Base-by-base conservation (phyloP, 768 basidiomycete genomes). In the Lactarius indigo region DNA sequence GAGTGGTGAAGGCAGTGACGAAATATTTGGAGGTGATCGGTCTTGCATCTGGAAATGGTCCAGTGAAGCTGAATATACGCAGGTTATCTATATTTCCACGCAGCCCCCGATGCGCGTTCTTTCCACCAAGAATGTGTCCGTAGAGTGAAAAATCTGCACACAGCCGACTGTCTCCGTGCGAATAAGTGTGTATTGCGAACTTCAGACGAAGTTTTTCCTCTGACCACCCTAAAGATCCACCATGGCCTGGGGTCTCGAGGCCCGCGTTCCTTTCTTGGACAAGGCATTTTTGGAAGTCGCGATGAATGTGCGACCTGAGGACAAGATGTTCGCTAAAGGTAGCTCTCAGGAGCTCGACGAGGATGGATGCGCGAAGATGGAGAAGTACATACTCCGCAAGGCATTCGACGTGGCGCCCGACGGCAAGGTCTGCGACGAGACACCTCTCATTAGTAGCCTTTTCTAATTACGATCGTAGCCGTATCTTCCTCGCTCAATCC, bases 81-180 rank as follows among this genome's bases (percentile, higher is more conserved):
- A 93, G 96, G 96, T 3, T 99, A 99, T 80, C 86, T 99, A 56
- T 99, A 99, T 81, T 99, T 99, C 89, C 96, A 99, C 76, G 96
- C 96, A 42, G 97, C 97, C 0, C 97, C 97, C 10, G 88, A 95
- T 71, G 80, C 86, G 52, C 80, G 79, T 66, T 89, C 94, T 6
- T 96, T 98, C 83, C 94, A 98, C 79, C 92, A 96, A 74, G 97
- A 99, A 78, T 89, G 88, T 73, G 90, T 97, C 50, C 89, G 90
- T 74, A 90, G 97, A 47, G 94, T 98, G 73, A 98, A 98, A 80
- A 96, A 98, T 82, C 82, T 99, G 57, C 96, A 99, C 77, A 98
- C 96, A 1, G 83, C 96, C 15, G 97, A 99, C 75, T 99, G 97
- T 76, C 85, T 99, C 64, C 88, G 97, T 61, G 97, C 97, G 66